These are phyloP conservation scores for Saitozyma podzolica DNA, from an alignment of 768 basidiomycete genomes.

Conservation along the genomic window DNA sequence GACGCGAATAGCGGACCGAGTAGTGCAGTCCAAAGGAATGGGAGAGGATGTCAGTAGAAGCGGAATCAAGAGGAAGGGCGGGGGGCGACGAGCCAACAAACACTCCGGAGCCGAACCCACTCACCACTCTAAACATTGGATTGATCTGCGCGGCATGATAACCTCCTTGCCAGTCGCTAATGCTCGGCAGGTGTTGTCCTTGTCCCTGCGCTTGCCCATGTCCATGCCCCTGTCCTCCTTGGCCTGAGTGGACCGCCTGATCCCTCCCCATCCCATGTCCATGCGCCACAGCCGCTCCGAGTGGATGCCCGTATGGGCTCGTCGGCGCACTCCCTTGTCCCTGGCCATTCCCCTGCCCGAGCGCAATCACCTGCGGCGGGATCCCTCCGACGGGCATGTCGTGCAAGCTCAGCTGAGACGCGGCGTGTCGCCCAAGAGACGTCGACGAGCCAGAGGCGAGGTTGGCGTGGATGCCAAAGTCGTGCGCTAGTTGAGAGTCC, in stretches of 20 bases:
- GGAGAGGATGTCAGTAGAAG: no score
- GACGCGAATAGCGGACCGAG: neutral
- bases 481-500: constrained; percentile 50
- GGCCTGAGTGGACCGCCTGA: neutral
- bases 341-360: neutral
- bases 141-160: constrained; percentile 28
- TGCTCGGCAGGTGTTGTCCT: constrained; percentile 32
- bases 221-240: no score
- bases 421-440: constrained; percentile 31
- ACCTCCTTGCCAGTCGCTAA: constrained; percentile 35
- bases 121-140: constrained; percentile 51
- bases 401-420: constrained; percentile 24
- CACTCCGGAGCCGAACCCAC: constrained; percentile 1
- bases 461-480: constrained; percentile 47
- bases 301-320: constrained; percentile 51
- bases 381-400: neutral
- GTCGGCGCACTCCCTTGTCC: constrained; percentile 42
- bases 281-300: constrained; percentile 41
- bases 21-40: neutral
- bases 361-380: constrained; percentile 3
- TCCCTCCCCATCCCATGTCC: constrained; percentile 42
- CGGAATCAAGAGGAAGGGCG: no score
- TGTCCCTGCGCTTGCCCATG: constrained; percentile 1
- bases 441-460: constrained; percentile 27
- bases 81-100: neutral